Base-by-base conservation (phyloP, 495 filamentous ascomycete genomes). In the Cercophora newfieldiana region DNA sequence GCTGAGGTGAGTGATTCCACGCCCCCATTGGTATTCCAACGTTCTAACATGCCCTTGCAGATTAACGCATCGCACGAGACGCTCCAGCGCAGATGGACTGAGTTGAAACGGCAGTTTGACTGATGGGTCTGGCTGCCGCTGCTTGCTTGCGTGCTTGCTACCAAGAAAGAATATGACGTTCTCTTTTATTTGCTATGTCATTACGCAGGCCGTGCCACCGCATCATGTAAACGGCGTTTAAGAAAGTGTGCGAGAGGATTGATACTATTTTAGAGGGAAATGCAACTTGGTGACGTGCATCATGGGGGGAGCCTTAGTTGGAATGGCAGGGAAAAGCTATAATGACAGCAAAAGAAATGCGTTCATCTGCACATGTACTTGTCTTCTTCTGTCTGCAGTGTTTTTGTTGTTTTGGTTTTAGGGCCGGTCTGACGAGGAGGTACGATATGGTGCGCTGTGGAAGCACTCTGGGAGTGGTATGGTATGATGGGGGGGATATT, bases 21-120 rank as follows among this genome's bases (percentile, higher is more conserved):
- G n/a, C 7, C 4, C 7, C 6, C 28, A 0, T 26, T 31, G 18
- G 10, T 49, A 7, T 16, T 8, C 3, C 18, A 22, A 29, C 44
- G 28, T 18, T 28, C 59, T 26, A 33, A 61, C 33, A 28, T 29
- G 48, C 24, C 77, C 25, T 74, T n/a, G n/a, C 73, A 95, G 84
- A 86, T 88, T 59, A 86, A 88, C 72, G 80, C 87, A 61, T 81
- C 91, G 67, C 86, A 96, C 72, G 92, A 96, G 71, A 84, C 87
- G 14, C 83, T 94, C 25, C 86, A 82, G 61, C 87, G 91, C 67
- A 92, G 90, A 80, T 94, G 90, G 91, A 87, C 85, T 53, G 92
- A 96, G 65, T 79, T 96, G 59, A 91, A 88, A 73, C 89, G 88
- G 68, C 81, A 84, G 59, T 80, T 84, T 59, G 53, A 65, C 26